Evolutionary conservation across 345 rosid species (phyloP), one percentile per base, ranked within the genome.

Genomic region (Brassica nigra): DNA sequence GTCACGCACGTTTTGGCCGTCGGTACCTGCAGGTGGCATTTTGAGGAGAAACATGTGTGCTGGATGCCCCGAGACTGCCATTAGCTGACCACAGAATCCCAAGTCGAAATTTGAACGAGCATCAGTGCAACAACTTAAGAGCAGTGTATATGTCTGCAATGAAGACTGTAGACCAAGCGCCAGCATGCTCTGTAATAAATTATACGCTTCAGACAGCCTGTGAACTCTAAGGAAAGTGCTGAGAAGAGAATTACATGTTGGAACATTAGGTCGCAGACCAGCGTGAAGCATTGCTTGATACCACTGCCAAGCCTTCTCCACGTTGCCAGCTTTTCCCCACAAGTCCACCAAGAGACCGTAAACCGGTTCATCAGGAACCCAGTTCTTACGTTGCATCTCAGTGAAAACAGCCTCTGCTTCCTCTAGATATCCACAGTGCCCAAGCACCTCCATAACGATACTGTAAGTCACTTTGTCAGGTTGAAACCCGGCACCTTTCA

Each of bases 361-460:
- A 47, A 93, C 99, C 9, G 92, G 99, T 55, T 95, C 99, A 83
- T 95, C 98, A 4, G 96, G 96, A 81, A 93, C 89, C 98, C 92
- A 95, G 70, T 88, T 89, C 84, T 88, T 93, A 74, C 72, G 82
- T 73, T 86, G 89, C 99, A 95, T 95, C 88, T 91, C 96, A 58
- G 78, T 57, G 62, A 93, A 95, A 84, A 93, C 84, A 62, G 84
- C 90, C 82, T 95, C 98, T 55, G 96, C 97, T 88, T 95, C 99
- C 76, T 89, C 93, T 15, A 93, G 96, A 85, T 76, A 84, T 27
- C 98, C 99, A 83, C 91, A 89, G 64, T 93, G 97, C 66, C 99
- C 98, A 61, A 95, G 97, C 76, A 88, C 99, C 87, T 95, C 99
- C 99, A 95, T 95, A 29, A 95, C 91, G 64, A 95, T 91, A 81